Conservation (phyloP, 1,284 basidiomycete species). For the Chiua sp. region DNA sequence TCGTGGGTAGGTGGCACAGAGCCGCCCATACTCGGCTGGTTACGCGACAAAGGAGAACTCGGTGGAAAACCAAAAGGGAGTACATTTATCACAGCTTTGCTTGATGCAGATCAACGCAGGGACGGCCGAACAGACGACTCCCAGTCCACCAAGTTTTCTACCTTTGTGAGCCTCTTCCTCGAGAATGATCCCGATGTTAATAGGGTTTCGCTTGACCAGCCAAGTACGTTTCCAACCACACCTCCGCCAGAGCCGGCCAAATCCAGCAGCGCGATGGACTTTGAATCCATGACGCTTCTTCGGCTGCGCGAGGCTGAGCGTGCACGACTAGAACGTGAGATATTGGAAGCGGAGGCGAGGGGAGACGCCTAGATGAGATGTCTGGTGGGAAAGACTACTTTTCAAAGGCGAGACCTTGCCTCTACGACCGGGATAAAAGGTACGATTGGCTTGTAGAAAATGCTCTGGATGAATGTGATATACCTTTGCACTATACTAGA, state of each 20-base stretch:
- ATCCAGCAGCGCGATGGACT: slow-evolving; percentile 51
- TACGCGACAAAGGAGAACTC: slow-evolving; percentile 72
- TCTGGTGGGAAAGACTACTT: slow-evolving; percentile 7
- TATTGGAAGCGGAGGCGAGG: slow-evolving; percentile 65
- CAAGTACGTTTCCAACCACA: slow-evolving; percentile 22
- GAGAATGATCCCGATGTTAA: background rate
- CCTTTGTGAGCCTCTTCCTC: slow-evolving; percentile 30
- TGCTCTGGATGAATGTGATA: slow-evolving; percentile 13
- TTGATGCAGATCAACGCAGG: background rate
- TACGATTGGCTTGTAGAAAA: slow-evolving; percentile 16
- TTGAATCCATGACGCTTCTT: slow-evolving; percentile 82
- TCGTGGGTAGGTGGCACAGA: slow-evolving; percentile 73
- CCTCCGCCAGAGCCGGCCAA: slow-evolving; percentile 30
- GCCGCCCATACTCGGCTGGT: slow-evolving; percentile 76
- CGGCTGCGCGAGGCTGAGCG: slow-evolving; percentile 82
- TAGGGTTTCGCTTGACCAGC: slow-evolving; percentile 19
- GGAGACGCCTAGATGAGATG: slow-evolving; percentile 10
- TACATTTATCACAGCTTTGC: background rate
- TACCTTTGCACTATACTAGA: slow-evolving; percentile 14
- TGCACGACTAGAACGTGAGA: slow-evolving; percentile 77
- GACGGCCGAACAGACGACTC: slow-evolving; percentile 5
- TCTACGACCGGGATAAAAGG: slow-evolving; percentile 1
- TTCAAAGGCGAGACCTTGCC: background rate
- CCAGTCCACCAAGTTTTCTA: slow-evolving; percentile 29
- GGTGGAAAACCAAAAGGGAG: slow-evolving; percentile 32